A percentile compares a stretch with the other conserved stretches of the same genome.
phyloP scores from a whole-genome alignment of 192 early-diverging fungal species.

The Coemansia reversa region DNA sequence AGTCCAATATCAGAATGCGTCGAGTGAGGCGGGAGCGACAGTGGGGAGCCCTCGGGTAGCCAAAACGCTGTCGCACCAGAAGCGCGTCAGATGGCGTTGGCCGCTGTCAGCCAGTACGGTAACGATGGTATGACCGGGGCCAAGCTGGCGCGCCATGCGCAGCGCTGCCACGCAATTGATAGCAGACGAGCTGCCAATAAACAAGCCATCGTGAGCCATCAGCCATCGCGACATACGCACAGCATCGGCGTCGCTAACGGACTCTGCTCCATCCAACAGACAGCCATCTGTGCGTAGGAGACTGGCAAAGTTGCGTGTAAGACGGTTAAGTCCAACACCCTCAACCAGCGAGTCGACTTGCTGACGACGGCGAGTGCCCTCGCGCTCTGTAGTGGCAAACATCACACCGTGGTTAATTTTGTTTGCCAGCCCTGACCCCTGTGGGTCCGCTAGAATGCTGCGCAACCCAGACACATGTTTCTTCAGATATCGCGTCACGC shows the following conservation, averaged over 20 bases:
- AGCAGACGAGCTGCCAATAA: constrained; percentile 86
- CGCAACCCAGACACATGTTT: constrained; percentile 58
- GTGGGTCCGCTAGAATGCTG: constrained; percentile 84
- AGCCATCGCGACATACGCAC: constrained; percentile 87
- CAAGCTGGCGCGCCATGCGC: constrained; percentile 69
- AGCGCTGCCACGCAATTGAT: constrained; percentile 92
- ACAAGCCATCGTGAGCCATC: constrained; percentile 66
- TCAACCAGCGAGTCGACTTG: constrained; percentile 98
- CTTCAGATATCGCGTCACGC: constrained; percentile 87
- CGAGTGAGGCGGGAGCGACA: constrained; percentile 19
- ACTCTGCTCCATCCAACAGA: constrained; percentile 75
- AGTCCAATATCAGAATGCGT: not conserved
- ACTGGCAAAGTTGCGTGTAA: constrained; percentile 81
- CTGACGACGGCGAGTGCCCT: constrained; percentile 86
- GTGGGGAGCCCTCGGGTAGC: constrained; percentile 16
- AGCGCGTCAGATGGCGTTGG: constrained; percentile 90
- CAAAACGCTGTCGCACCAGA: constrained; percentile 66
- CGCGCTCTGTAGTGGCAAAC: constrained; percentile 84
- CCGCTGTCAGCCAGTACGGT: constrained; percentile 91
- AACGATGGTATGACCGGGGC: constrained; percentile 89
- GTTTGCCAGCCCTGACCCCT: constrained; percentile 89
- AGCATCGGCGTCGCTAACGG: constrained; percentile 85
- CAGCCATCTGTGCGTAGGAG: constrained; percentile 19
- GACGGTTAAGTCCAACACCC: constrained; percentile 92
- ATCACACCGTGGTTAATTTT: constrained; percentile 89